Base-by-base conservation (phyloP, 768 basidiomycete species). In the Tricholoma terreum region DNA sequence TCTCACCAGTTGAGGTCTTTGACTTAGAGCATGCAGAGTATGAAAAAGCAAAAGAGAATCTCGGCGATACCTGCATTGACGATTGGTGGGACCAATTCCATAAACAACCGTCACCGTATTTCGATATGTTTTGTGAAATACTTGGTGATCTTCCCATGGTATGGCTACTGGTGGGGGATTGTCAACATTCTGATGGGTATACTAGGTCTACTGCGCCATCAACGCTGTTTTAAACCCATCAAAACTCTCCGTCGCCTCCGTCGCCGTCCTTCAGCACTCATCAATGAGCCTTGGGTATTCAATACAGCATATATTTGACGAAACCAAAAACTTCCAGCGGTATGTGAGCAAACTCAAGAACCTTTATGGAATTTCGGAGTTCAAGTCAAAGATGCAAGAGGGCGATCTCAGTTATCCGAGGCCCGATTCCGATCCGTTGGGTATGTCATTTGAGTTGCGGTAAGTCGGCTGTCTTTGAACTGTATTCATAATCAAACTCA, bases 261-360 rank as follows among this genome's bases (percentile, higher is more conserved):
- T 79, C 22, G 77, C 76, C 1, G 72, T 75, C 38, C 65, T 79
- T 3, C 75, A 78, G 30, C 69, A 73, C 50, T 75, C 75, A 0
- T 71, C 75, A 0, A 43, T 58, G 2, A 57, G 60, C 4, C 57
- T 80, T 1, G 61, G 69, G 21, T 64, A 50, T 35, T 69, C 73
- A 0, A 30, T 77, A 5, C 19, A 58, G 1, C 30, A 1, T 1
- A 59, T 72, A 17, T 22, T 76, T 2, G 14, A 58, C 0, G 36
- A 62, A 2, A 58, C 57, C 0, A 62, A 64, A 3, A 19, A 50
- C 1, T 66, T 76, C 43, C 59, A 66, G 9, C 63, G 60, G 11
- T 65, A 66, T 30, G 43, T 75, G 5, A 55, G 58, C 6, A 65
- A 67, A 5, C 62, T 78, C 22, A 71, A 63, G 57, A 70, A 63